Evolutionary conservation across 2,329 filamentous ascomycete genomes (phyloP), one percentile per base, ranked within the genome.

Genomic region (Beauveria rudraprayagi): DNA sequence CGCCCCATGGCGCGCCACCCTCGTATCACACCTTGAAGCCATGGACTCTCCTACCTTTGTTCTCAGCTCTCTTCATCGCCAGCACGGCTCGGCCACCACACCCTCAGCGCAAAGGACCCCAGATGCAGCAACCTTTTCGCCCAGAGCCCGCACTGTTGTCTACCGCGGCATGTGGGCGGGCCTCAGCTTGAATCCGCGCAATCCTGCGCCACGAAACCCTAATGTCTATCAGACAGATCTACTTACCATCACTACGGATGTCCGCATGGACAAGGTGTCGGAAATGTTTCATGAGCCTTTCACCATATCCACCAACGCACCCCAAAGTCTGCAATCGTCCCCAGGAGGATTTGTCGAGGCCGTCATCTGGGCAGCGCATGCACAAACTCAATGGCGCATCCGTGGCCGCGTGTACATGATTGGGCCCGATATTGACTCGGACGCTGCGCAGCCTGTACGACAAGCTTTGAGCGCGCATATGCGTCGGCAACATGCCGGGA

Each of bases 221-320:
- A 66, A 76, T 30, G 54, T 73, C 1, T 96, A 84, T 70, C 86
- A 89, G 68, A 91, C 85, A 67, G 92, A 97, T 66, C 77, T 93
- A 67, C 83, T 89, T 3, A 88, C 89, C 1, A 87, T 97, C 69
- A 96, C 93, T 1, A 96, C 92, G 0, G 94, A 97, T 72, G 84
- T 84, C 9, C 84, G 93, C 51, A 96, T 95, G 91, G 82, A 86
- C 63, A 97, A 97, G 78, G 79, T 89, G 0, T 77, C 79, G 3
- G 88, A 97, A 73, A 74, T 97, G 3, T 83, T 86, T 64, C 77
- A 75, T 6, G 79, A 75, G 5, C 74, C 26, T 34, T n/a, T 60
- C 54, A 17, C 56, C 4, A 28, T 24, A 43, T n/a, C 26, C n/a
- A 3, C 37, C 24, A 17, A 17, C 16, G 19, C 43, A 22, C 2